Evolutionary conservation across 371 early-diverging fungal genomes (phyloP).

Genomic region (Blakeslea trispora): DNA sequence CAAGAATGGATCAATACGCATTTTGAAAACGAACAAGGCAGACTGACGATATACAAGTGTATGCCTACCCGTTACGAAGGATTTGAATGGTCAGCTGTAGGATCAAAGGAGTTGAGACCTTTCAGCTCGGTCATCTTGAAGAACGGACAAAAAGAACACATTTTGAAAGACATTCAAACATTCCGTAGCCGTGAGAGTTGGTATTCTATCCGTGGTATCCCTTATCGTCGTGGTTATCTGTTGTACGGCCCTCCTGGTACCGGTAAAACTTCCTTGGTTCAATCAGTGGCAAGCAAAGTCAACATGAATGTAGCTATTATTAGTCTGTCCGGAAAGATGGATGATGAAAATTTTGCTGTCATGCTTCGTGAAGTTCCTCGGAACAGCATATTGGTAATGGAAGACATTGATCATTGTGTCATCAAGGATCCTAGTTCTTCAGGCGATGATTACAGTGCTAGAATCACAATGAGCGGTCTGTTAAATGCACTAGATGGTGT

Average conservation of each 20-base stretch:
- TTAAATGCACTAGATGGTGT: constrained; percentile 96
- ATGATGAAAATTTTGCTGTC: constrained; percentile 35
- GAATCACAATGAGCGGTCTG: constrained; percentile 88
- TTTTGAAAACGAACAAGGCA: constrained; percentile 31
- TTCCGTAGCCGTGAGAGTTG: constrained; percentile 55
- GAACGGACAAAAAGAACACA: constrained; percentile 38
- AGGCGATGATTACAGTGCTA: constrained; percentile 45
- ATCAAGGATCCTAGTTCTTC: constrained; percentile 25
- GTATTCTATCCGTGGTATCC: constrained; percentile 90
- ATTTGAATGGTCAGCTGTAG: constrained; percentile 24
- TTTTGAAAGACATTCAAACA: constrained; percentile 36
- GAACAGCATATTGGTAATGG: constrained; percentile 44
- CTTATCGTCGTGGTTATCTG: constrained; percentile 88
- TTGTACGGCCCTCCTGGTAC: constrained; percentile 74
- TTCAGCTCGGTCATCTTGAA: constrained; percentile 44
- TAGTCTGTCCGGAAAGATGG: constrained; percentile 34
- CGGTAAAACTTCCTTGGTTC: constrained; percentile 68
- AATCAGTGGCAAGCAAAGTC: constrained; percentile 58
- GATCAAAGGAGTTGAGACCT: constrained; percentile 32
- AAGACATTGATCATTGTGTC: constrained; percentile 53
- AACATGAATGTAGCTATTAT: constrained; percentile 47
- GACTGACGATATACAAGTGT: constrained; percentile 36
- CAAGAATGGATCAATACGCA: constrained; percentile 45
- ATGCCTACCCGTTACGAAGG: constrained; percentile 25
- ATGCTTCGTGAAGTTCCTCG: constrained; percentile 32